Evolutionary conservation across 805 yeast species (phyloP).

Genomic region (Sugiyamaella smithiae): DNA sequence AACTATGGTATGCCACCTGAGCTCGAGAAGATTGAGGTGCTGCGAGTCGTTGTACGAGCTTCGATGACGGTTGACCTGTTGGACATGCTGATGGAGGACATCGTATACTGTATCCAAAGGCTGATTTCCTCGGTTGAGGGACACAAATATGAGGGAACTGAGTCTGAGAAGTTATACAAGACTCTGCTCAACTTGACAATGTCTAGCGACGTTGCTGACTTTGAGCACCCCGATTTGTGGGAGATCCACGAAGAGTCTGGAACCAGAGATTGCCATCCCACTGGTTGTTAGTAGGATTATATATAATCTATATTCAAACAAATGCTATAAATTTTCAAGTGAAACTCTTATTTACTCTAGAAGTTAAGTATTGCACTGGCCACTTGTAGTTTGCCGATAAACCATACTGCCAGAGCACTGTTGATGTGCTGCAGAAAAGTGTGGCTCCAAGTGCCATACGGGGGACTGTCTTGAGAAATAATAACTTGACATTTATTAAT

Average conservation of each 20-base stretch:
- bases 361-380: too few species aligned
- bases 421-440: too few species aligned
- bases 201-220: conserved; percentile 27
- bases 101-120: conserved; percentile 50
- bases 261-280: conserved; percentile 6
- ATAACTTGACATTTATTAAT: too few species aligned
- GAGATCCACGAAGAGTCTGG: conserved; percentile 9
- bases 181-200: conserved; percentile 21
- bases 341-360: too few species aligned
- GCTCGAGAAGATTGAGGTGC: conserved; percentile 60
- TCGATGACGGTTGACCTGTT: conserved; percentile 62
- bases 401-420: too few species aligned
- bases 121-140: conserved; percentile 47
- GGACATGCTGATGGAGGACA: conserved; percentile 62
- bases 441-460: too few species aligned
- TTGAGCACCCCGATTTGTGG: conserved; percentile 32
- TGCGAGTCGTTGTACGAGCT: conserved; percentile 79
- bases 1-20: conserved; percentile 75
- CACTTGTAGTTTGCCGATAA: too few species aligned
- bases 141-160: conserved; percentile 5
- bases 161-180: conserved; percentile 19
- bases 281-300: background rate
- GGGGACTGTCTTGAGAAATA: too few species aligned
- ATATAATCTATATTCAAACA: too few species aligned
- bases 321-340: too few species aligned